Evolutionary conservation across 176 grass and related monocot species (phyloP).

Genomic region (Carex pumila): DNA sequence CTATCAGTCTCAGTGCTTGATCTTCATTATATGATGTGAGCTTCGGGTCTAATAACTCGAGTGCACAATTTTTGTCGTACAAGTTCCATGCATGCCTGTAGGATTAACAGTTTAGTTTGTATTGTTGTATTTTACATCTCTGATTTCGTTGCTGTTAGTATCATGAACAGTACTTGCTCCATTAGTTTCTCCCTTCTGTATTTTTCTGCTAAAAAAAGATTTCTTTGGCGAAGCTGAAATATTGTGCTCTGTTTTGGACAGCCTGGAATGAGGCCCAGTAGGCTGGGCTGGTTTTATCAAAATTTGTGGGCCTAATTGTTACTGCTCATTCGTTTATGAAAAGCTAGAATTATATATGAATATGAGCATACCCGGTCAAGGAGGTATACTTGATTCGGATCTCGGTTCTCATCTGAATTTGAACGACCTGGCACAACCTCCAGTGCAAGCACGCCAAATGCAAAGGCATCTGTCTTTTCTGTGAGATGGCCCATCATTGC

Average conservation of each 20-base stretch:
- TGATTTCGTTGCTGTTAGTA: neutral
- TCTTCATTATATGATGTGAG: slow-evolving; percentile 10
- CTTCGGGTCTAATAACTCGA: slow-evolving; percentile 25
- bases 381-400: slow-evolving; percentile 19
- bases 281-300: neutral
- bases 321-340: neutral
- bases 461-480: slow-evolving; percentile 68
- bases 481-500: slow-evolving; percentile 75
- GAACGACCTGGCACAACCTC: slow-evolving; percentile 29
- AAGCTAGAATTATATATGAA: neutral
- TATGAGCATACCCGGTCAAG: slow-evolving; percentile 35
- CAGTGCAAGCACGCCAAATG: slow-evolving; percentile 31
- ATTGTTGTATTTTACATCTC: neutral
- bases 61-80: slow-evolving; percentile 4
- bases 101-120: neutral
- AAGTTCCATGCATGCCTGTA: slow-evolving; percentile 37
- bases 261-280: neutral
- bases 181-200: too few species aligned
- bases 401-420: slow-evolving; percentile 17
- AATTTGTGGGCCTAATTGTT: neutral
- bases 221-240: too few species aligned
- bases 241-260: neutral
- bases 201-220: too few species aligned
- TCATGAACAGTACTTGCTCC: neutral
- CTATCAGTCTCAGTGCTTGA: slow-evolving; percentile 23